These are phyloP conservation scores for Ceratocystis papillata DNA, from an alignment of 2,329 filamentous ascomycete species.

Conservation along the genomic window DNA sequence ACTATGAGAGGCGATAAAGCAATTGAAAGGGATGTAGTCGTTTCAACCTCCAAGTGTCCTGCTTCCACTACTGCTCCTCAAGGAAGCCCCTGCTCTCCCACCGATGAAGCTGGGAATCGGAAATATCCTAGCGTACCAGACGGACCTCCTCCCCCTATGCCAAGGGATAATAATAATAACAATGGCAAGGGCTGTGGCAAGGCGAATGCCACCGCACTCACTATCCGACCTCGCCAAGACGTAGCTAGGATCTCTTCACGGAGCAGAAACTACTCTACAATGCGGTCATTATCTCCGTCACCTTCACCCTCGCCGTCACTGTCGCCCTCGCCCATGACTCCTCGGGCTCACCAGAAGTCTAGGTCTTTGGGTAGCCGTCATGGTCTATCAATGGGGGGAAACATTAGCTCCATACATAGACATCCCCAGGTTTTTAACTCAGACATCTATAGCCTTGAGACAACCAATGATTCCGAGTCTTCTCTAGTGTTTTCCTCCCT, in stretches of 20 bases:
- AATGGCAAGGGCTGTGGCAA: no score
- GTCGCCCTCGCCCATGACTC: background rate
- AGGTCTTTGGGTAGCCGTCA: slow-evolving; percentile 18
- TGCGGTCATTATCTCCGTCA: slow-evolving; percentile 19
- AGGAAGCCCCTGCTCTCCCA: background rate
- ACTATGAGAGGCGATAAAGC: no score
- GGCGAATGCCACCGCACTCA: background rate
- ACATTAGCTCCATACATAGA: slow-evolving; percentile 11
- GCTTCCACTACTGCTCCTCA: background rate
- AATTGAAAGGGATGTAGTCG: background rate
- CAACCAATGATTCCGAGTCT: slow-evolving; percentile 42
- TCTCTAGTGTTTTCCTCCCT: slow-evolving; percentile 40
- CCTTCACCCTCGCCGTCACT: slow-evolving; percentile 20
- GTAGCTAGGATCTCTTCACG: slow-evolving; percentile 26
- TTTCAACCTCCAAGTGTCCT: background rate
- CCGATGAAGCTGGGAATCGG: background rate
- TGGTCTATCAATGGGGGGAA: slow-evolving; percentile 7
- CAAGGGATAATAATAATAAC: slow-evolving; percentile 25
- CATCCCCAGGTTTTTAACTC: slow-evolving; percentile 30
- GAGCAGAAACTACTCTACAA: slow-evolving; percentile 18
- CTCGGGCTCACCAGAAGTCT: slow-evolving; percentile 14
- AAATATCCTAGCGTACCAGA: background rate
- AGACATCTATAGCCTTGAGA: slow-evolving; percentile 51
- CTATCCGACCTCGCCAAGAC: slow-evolving; percentile 13
- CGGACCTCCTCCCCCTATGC: slow-evolving; percentile 26